Percentiles rank a stretch among this genome's conserved stretches.
Conservation (phyloP, 2,329 filamentous ascomycete genomes). For the Claviceps quebecensis region DNA sequence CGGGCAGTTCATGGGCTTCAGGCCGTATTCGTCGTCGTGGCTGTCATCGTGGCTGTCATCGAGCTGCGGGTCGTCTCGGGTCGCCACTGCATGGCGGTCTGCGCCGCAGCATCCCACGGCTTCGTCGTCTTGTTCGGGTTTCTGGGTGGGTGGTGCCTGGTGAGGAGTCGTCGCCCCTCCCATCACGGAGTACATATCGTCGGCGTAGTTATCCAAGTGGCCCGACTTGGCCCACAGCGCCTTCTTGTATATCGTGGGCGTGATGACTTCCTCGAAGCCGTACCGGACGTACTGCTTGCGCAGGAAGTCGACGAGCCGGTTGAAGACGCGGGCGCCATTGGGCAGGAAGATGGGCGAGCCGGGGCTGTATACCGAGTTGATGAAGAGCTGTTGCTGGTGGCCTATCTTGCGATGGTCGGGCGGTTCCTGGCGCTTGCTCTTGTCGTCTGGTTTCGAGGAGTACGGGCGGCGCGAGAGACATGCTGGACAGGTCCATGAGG, state of each 20-base stretch:
- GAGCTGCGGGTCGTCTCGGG: slow-evolving; percentile 22
- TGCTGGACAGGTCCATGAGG: slow-evolving; percentile 19
- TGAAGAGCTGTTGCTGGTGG: slow-evolving; percentile 61
- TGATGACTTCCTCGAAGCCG: slow-evolving; percentile 79
- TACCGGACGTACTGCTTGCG: slow-evolving; percentile 73
- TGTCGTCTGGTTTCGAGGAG: slow-evolving; percentile 10
- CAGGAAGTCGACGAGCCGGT: slow-evolving; percentile 67
- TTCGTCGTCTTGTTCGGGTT: neutral
- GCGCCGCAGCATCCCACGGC: slow-evolving; percentile 19
- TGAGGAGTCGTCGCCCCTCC: slow-evolving; percentile 20
- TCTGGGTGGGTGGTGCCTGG: slow-evolving; percentile 9
- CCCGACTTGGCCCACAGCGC: slow-evolving; percentile 75
- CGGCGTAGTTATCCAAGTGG: slow-evolving; percentile 78
- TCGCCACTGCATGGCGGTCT: slow-evolving; percentile 8
- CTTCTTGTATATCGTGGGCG: slow-evolving; percentile 82
- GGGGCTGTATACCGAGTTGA: slow-evolving; percentile 64
- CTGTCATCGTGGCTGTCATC: slow-evolving; percentile 15
- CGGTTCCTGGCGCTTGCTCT: slow-evolving; percentile 16
- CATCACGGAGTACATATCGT: slow-evolving; percentile 81
- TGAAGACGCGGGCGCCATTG: slow-evolving; percentile 69
- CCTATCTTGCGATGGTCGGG: slow-evolving; percentile 48
- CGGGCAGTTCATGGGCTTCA: slow-evolving; percentile 91
- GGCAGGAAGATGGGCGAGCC: slow-evolving; percentile 77
- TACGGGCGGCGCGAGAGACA: slow-evolving; percentile 18
- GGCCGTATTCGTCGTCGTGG: slow-evolving; percentile 53